Percentiles rank a stretch among this genome's conserved stretches.
phyloP scores from a whole-genome alignment of 345 rosid genomes.

The Linum lewisii region DNA sequence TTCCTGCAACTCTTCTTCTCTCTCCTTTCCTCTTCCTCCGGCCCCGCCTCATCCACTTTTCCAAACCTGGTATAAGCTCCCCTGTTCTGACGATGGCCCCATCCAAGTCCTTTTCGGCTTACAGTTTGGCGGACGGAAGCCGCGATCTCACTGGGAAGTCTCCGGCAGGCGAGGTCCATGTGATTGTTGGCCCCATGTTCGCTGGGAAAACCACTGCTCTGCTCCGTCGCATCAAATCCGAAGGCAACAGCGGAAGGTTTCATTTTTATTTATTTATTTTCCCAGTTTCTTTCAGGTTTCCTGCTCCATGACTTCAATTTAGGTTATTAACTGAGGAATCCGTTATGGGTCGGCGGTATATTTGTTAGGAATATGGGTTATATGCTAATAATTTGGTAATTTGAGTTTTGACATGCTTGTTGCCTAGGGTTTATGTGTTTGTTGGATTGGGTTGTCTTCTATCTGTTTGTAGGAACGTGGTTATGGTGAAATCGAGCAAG shows the following conservation, averaged over 20 bases:
- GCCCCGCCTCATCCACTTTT: background rate
- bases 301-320: background rate
- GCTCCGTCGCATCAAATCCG: constrained; percentile 74
- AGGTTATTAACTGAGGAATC: background rate
- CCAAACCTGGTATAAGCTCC: background rate
- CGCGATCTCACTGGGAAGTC: background rate
- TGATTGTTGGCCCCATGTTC: constrained; percentile 85
- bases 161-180: constrained; percentile 57
- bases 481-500: constrained; percentile 68
- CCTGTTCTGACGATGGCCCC: background rate
- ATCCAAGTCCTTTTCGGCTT: background rate
- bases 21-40: background rate
- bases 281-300: background rate
- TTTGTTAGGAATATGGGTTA: background rate
- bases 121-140: background rate
- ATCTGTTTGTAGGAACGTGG: constrained; percentile 40
- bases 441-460: background rate
- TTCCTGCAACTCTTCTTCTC: background rate
- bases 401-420: background rate
- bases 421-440: background rate
- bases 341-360: background rate
- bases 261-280: background rate
- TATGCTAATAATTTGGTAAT: background rate
- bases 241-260: constrained; percentile 52
- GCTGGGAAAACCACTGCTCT: constrained; percentile 92